These are phyloP conservation scores for Margaritispora aquatica DNA, from an alignment of 495 filamentous ascomycete genomes.

Conservation along the genomic window DNA sequence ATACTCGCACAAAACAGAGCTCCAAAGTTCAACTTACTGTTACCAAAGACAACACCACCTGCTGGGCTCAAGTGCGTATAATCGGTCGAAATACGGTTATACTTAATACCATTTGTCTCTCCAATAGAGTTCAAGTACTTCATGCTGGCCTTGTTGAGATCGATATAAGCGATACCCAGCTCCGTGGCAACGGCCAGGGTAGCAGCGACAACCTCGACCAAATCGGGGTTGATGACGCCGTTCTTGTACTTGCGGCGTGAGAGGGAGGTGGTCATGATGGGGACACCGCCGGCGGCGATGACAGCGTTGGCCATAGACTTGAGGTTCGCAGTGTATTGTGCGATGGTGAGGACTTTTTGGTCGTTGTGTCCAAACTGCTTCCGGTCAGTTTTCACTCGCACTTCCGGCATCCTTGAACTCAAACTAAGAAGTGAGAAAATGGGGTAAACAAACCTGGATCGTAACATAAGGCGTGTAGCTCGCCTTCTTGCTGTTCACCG, in stretches of 20 bases:
- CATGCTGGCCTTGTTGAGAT: slow-evolving; percentile 38
- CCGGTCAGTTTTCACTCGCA: not conserved
- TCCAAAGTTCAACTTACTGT: too few species aligned
- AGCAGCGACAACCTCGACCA: slow-evolving; percentile 32
- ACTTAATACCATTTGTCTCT: slow-evolving; percentile 28
- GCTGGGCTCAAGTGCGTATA: slow-evolving; percentile 40
- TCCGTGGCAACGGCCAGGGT: slow-evolving; percentile 34
- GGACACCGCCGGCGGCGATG: slow-evolving; percentile 30
- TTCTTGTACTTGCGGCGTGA: slow-evolving; percentile 33
- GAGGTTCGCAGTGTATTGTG: slow-evolving; percentile 34
- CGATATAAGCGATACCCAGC: slow-evolving; percentile 26
- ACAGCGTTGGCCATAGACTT: slow-evolving; percentile 35
- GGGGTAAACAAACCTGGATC: slow-evolving; percentile 28
- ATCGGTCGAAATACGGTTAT: slow-evolving; percentile 34
- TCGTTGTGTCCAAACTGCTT: slow-evolving; percentile 50
- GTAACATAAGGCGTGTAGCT: slow-evolving; percentile 39
- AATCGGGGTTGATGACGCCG: slow-evolving; percentile 30
- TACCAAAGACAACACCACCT: slow-evolving; percentile 40
- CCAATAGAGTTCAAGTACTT: slow-evolving; percentile 42
- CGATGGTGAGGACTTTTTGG: slow-evolving; percentile 39
- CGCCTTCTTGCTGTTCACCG: slow-evolving; percentile 21
- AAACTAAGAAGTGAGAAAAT: not conserved
- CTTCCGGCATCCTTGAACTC: not conserved
- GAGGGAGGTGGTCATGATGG: slow-evolving; percentile 38
- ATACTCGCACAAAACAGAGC: too few species aligned